Evolutionary conservation across 2,329 filamentous ascomycete species (phyloP).

Genomic region (Ramularia endophylla): DNA sequence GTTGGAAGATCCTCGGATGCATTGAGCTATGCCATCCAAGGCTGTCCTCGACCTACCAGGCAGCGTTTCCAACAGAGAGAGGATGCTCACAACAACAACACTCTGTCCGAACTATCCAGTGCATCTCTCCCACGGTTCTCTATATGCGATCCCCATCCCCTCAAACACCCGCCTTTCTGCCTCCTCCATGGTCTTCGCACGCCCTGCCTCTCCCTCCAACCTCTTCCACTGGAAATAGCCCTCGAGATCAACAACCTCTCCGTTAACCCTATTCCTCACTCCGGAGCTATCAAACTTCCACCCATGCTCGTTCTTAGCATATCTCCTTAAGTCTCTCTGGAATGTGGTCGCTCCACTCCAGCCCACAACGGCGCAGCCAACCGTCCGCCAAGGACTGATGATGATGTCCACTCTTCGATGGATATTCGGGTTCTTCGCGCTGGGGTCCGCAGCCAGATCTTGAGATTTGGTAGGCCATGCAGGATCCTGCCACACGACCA

Average conservation of each 20-base stretch:
- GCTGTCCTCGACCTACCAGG: background rate
- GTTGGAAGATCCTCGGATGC: no score
- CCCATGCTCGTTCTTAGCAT: slow-evolving; percentile 63
- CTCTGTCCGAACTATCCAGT: no score
- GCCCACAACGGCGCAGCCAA: slow-evolving; percentile 79
- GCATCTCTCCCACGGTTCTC: slow-evolving; percentile 40
- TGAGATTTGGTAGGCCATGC: slow-evolving; percentile 34
- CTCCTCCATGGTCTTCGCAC: slow-evolving; percentile 54
- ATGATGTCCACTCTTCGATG: slow-evolving; percentile 92
- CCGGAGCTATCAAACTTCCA: slow-evolving; percentile 94
- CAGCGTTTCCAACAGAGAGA: no score
- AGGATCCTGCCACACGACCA: slow-evolving; percentile 86
- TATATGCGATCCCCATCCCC: slow-evolving; percentile 56
- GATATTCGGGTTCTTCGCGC: slow-evolving; percentile 59
- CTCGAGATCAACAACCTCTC: slow-evolving; percentile 67
- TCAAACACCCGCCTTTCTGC: slow-evolving; percentile 78
- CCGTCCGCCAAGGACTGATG: slow-evolving; percentile 78
- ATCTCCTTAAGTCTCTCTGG: slow-evolving; percentile 74
- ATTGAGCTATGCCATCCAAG: no score
- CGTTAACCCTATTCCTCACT: slow-evolving; percentile 60
- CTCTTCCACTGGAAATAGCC: slow-evolving; percentile 73
- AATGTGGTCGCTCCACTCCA: slow-evolving; percentile 86
- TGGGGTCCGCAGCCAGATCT: slow-evolving; percentile 31
- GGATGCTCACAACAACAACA: no score
- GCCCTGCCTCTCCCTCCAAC: slow-evolving; percentile 26